Conservation (phyloP, 805 yeast genomes). For the Deakozyma indianensis region DNA sequence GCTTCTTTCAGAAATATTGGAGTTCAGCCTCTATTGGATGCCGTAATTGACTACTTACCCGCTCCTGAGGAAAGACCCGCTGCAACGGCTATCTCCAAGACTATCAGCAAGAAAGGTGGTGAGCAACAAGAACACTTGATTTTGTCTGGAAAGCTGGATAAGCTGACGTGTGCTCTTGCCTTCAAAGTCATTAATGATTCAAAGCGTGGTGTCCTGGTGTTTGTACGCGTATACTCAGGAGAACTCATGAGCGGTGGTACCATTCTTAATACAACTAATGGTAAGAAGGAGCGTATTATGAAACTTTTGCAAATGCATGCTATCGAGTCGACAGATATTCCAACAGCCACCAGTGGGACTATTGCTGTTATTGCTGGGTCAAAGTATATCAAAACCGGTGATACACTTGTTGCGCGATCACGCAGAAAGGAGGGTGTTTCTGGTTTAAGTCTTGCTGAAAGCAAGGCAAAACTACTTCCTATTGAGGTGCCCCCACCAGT, state of each 20-base stretch:
- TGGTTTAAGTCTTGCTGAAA: constrained; percentile 30
- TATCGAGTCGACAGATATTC: constrained; percentile 62
- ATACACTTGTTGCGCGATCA: constrained; percentile 60
- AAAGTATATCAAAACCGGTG: constrained; percentile 72
- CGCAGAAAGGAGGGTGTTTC: constrained; percentile 36
- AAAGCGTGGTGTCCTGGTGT: constrained; percentile 62
- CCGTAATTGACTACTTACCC: constrained; percentile 64
- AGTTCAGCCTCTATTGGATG: constrained; percentile 86
- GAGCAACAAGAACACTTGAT: constrained; percentile 9
- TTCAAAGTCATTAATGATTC: constrained; percentile 86
- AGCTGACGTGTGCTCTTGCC: constrained; percentile 64
- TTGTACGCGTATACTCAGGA: constrained; percentile 82
- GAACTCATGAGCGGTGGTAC: constrained; percentile 45
- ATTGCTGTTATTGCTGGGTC: constrained; percentile 82
- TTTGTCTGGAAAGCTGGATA: constrained; percentile 22
- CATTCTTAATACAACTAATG: constrained; percentile 56
- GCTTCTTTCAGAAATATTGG: constrained; percentile 88
- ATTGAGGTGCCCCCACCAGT: constrained; percentile 86
- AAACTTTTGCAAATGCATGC: constrained; percentile 79
- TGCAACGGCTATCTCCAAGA: constrained; percentile 32
- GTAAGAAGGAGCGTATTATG: constrained; percentile 48
- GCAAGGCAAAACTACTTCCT: constrained; percentile 45
- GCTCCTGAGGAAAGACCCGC: constrained; percentile 52
- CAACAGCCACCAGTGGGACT: constrained; percentile 53
- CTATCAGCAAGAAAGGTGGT: constrained; percentile 12